Conservation (phyloP, 2,329 filamentous ascomycete genomes). For the Lasiodiplodia sp. region DNA sequence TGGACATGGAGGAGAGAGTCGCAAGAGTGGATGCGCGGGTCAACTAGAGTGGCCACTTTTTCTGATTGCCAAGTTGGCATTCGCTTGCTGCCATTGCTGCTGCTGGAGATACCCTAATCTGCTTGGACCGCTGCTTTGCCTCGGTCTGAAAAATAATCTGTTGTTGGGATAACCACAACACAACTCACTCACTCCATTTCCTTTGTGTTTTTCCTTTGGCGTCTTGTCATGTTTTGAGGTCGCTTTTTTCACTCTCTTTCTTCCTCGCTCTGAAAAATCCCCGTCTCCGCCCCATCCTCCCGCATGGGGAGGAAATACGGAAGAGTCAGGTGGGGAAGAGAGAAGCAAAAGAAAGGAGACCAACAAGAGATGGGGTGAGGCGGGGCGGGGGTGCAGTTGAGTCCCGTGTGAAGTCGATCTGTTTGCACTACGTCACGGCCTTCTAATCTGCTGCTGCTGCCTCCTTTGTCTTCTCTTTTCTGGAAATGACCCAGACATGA, state of each 20-base stretch:
- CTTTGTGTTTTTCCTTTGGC: conserved; percentile 22
- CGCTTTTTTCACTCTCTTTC: conserved; percentile 8
- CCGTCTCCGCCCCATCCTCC: background rate
- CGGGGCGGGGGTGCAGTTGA: conserved; percentile 16
- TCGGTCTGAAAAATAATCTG: conserved; percentile 16
- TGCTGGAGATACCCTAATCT: conserved; percentile 27
- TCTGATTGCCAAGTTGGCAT: conserved; percentile 15
- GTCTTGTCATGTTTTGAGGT: conserved; percentile 26
- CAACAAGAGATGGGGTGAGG: conserved; percentile 21
- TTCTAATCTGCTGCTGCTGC: conserved; percentile 25
- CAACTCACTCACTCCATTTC: conserved; percentile 14
- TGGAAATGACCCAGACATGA: conserved; percentile 23
- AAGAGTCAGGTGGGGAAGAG: background rate
- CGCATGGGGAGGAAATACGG: conserved; percentile 11
- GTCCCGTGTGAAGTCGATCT: conserved; percentile 20
- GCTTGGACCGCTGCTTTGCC: conserved; percentile 21
- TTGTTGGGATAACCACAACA: conserved; percentile 21
- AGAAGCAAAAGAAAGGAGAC: background rate
- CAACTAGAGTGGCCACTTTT: conserved; percentile 17
- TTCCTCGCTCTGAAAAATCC: background rate
- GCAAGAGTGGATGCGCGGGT: conserved; percentile 25
- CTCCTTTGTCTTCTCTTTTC: conserved; percentile 17
- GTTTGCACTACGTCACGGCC: conserved; percentile 25
- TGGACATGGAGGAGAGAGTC: conserved; percentile 29
- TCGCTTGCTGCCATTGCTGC: conserved; percentile 26